A percentile compares a stretch with the other conserved stretches of the same genome.
Evolutionary conservation across 768 basidiomycete genomes (phyloP).

Genomic region (Chalciporus sphaerocephalus): DNA sequence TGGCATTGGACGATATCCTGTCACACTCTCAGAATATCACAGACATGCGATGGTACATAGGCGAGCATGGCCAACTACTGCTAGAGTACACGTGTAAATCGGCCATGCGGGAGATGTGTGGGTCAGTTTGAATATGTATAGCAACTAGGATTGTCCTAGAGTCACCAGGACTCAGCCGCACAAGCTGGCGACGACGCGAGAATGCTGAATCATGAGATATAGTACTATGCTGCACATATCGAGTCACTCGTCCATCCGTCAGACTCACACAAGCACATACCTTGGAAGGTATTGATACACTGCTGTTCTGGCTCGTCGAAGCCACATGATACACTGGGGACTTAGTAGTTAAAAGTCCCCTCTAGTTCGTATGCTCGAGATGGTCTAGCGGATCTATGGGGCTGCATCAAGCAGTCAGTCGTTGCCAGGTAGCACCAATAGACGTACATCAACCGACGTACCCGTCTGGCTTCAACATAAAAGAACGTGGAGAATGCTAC

Average conservation of each 20-base stretch:
- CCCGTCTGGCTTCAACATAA: slow-evolving; percentile 28
- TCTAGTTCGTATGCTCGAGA: slow-evolving; percentile 6
- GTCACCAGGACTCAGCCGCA: slow-evolving; percentile 14
- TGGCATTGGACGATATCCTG: background rate
- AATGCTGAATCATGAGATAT: background rate
- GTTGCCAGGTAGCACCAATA: background rate
- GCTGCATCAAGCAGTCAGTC: slow-evolving; percentile 15
- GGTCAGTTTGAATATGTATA: background rate
- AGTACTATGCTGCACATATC: background rate
- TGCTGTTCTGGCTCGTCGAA: slow-evolving; percentile 1
- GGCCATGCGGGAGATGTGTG: slow-evolving; percentile 5
- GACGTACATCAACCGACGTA: slow-evolving; percentile 9
- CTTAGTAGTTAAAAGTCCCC: slow-evolving; percentile 27
- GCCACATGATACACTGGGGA: slow-evolving; percentile 14
- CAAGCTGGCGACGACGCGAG: background rate
- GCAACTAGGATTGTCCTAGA: background rate
- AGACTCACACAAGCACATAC: slow-evolving; percentile 6
- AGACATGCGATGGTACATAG: no score
- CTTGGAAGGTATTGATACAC: slow-evolving; percentile 23
- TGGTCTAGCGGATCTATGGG: slow-evolving; percentile 14
- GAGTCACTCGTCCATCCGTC: background rate
- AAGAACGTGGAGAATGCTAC: slow-evolving; percentile 28
- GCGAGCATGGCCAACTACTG: background rate
- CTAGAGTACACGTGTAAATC: slow-evolving; percentile 24
- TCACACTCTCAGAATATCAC: background rate